These are phyloP conservation scores for Corylus heterophylla DNA, from an alignment of 306 rosid genomes.

Conservation along the genomic window DNA sequence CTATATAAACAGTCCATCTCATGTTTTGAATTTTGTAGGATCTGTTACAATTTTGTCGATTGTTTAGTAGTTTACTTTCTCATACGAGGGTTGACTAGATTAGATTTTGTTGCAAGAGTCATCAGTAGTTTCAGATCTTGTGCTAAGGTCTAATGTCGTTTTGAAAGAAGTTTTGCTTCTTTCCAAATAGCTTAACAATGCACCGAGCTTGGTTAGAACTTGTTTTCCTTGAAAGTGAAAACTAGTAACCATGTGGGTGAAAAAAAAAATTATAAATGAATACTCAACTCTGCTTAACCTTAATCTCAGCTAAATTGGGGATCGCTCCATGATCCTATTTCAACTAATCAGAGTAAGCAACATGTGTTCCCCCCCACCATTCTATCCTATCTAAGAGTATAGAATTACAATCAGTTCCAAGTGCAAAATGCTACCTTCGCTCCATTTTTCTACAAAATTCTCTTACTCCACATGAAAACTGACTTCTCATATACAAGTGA, in stretches of 20 bases:
- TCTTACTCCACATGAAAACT: too few species aligned
- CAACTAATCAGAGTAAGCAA: too few species aligned
- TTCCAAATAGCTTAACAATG: not conserved
- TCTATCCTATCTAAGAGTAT: too few species aligned
- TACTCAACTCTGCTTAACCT: too few species aligned
- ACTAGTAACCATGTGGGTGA: not conserved
- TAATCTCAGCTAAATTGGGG: too few species aligned
- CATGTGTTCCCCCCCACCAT: too few species aligned
- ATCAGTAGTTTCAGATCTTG: not conserved
- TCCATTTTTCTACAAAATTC: too few species aligned
- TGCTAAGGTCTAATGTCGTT: not conserved
- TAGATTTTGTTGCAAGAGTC: not conserved
- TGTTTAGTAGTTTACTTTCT: not conserved
- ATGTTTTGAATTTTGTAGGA: not conserved
- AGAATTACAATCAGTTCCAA: too few species aligned
- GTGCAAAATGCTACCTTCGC: too few species aligned
- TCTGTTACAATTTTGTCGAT: not conserved
- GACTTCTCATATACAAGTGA: not conserved
- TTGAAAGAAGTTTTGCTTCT: not conserved
- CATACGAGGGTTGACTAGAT: not conserved
- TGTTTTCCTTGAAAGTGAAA: not conserved
- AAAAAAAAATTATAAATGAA: not conserved
- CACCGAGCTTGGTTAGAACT: not conserved
- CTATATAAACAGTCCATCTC: not conserved
- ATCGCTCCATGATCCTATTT: too few species aligned